phyloP scores from a whole-genome alignment of 257 asterid genomes.

The Solanum peruvianum region DNA sequence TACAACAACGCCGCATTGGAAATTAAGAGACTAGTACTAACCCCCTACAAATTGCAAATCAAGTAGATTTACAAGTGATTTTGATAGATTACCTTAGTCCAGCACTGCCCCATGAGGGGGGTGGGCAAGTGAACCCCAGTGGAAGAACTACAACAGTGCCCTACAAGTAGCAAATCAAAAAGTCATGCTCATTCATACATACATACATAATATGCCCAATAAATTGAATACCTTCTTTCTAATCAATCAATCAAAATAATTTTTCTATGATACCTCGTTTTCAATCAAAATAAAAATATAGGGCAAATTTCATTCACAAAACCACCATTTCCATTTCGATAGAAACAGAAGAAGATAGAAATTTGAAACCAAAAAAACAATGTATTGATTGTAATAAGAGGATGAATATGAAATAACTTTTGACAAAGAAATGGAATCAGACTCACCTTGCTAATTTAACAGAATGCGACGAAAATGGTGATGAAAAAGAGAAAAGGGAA shows the following conservation, averaged over 20 bases:
- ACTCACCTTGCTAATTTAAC: conserved; percentile 10
- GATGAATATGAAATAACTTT: neutral
- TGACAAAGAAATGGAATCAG: neutral
- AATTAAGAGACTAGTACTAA: neutral
- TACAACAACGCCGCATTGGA: neutral
- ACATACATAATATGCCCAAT: too few species aligned
- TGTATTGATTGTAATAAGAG: neutral
- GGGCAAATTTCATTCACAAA: neutral
- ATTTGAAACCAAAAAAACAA: neutral
- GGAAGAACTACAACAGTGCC: conserved; percentile 18
- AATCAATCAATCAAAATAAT: neutral
- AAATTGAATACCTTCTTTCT: neutral
- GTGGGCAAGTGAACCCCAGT: conserved; percentile 20
- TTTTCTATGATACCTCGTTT: neutral
- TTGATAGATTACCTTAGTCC: conserved; percentile 30
- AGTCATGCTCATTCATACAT: neutral
- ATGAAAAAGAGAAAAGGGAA: neutral
- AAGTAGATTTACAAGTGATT: neutral
- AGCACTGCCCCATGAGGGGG: conserved; percentile 49
- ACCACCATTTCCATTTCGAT: neutral
- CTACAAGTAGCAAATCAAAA: conserved; percentile 3
- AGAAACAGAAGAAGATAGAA: neutral
- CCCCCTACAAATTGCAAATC: neutral
- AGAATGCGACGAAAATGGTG: conserved; percentile 5
- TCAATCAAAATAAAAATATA: neutral